These are phyloP conservation scores for Talaromyces wortmannii DNA, from an alignment of 495 filamentous ascomycete species.

Conservation along the genomic window DNA sequence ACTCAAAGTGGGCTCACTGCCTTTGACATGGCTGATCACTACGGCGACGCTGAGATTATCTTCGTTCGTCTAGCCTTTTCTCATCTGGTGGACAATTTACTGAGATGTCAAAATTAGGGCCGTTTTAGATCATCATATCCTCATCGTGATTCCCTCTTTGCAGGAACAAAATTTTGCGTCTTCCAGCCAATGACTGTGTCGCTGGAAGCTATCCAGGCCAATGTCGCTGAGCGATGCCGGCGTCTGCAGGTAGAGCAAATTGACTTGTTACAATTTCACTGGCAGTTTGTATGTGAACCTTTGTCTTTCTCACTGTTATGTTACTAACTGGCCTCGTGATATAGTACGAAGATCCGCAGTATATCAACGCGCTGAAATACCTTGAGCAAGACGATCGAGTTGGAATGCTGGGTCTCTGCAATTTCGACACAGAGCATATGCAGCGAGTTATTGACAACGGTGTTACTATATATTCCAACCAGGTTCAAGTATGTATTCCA, in stretches of 20 bases:
- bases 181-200: slow-evolving; percentile 23
- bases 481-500: slow-evolving; percentile 25
- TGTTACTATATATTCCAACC: slow-evolving; percentile 26
- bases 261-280: slow-evolving; percentile 40
- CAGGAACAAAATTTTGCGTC: slow-evolving; percentile 34
- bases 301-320: neutral
- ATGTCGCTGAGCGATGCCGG: slow-evolving; percentile 28
- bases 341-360: slow-evolving; percentile 31
- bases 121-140: slow-evolving; percentile 23
- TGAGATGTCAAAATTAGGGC: slow-evolving; percentile 14
- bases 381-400: slow-evolving; percentile 23
- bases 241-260: slow-evolving; percentile 21
- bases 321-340: neutral
- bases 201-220: slow-evolving; percentile 20
- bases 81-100: slow-evolving; percentile 9
- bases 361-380: slow-evolving; percentile 25
- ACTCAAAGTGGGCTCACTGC: slow-evolving; percentile 17
- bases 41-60: slow-evolving; percentile 30
- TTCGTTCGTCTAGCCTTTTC: slow-evolving; percentile 17
- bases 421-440: slow-evolving; percentile 31
- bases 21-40: slow-evolving; percentile 43
- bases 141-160: slow-evolving; percentile 19
- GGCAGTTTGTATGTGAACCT: slow-evolving; percentile 28
- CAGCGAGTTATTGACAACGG: slow-evolving; percentile 23
- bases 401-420: slow-evolving; percentile 29